Evolutionary conservation across 441 rosid genomes (phyloP).

Genomic region (Erodium moschatum): DNA sequence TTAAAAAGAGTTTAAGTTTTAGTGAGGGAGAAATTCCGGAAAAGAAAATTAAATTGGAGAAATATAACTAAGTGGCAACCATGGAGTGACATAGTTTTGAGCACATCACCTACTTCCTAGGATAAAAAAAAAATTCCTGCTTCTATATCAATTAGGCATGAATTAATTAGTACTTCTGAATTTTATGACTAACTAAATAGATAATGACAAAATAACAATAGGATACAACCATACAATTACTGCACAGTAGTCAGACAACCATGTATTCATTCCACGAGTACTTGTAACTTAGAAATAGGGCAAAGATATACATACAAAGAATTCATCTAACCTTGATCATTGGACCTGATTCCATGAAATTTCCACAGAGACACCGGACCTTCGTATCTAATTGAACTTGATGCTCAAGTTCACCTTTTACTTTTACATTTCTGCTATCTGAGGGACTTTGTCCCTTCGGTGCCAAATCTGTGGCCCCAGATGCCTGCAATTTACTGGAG

Average conservation of each 20-base stretch:
- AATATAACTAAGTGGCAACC: neutral
- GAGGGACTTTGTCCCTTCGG: conserved; percentile 64
- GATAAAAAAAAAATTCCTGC: neutral
- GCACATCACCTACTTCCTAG: neutral
- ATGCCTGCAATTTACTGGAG: conserved; percentile 78
- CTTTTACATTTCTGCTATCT: conserved; percentile 50
- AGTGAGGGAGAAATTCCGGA: neutral
- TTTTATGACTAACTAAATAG: neutral
- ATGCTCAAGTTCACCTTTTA: conserved; percentile 63
- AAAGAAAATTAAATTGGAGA: neutral
- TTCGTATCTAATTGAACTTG: conserved; percentile 41
- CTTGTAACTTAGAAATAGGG: neutral
- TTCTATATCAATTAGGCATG: neutral
- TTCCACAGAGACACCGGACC: conserved; percentile 94
- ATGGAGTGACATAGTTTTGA: neutral
- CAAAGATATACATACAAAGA: conserved; percentile 2
- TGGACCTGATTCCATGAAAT: conserved; percentile 53
- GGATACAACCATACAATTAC: neutral
- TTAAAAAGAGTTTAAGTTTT: neutral
- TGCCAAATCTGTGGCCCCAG: conserved; percentile 82
- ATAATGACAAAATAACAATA: neutral
- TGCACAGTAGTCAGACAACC: neutral
- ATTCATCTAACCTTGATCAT: conserved; percentile 54
- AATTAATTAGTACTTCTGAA: neutral
- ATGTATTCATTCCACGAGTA: neutral